These are phyloP conservation scores for Emericellopsis terricola DNA, from an alignment of 495 filamentous ascomycete species.

Conservation along the genomic window DNA sequence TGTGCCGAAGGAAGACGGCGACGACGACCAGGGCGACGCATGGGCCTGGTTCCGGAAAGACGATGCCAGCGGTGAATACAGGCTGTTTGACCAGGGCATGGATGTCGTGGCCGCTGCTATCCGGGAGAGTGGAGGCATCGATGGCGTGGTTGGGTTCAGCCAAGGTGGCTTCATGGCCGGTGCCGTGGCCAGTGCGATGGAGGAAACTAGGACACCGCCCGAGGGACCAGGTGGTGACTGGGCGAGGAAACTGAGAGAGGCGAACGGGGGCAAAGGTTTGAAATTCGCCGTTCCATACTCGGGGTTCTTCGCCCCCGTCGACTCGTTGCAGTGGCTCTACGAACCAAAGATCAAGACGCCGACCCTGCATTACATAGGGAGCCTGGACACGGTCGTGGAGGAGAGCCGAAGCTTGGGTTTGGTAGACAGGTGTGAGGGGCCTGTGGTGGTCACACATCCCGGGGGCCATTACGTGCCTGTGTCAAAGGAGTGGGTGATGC, in stretches of 20 bases:
- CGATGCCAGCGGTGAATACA: conserved; percentile 38
- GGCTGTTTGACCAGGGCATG: conserved; percentile 47
- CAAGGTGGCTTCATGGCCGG: conserved; percentile 50
- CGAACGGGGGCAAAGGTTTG: conserved; percentile 37
- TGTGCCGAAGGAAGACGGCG: conserved; percentile 8
- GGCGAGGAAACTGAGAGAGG: conserved; percentile 18
- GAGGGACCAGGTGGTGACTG: conserved; percentile 7
- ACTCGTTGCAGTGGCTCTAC: conserved; percentile 4
- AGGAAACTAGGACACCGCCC: conserved; percentile 15
- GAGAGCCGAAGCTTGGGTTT: conserved; percentile 49
- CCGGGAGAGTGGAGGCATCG: conserved; percentile 37
- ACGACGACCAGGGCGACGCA: conserved; percentile 32
- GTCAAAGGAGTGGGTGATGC: conserved; percentile 59
- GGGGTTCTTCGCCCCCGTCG: conserved; percentile 1
- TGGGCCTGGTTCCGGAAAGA: conserved; percentile 81
- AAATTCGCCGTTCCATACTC: conserved; percentile 62
- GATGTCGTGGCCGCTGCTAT: conserved; percentile 38
- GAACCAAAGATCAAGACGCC: conserved; percentile 45
- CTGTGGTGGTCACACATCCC: conserved; percentile 59
- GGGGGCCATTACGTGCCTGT: conserved; percentile 87
- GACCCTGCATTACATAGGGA: conserved; percentile 65
- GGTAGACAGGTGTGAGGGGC: conserved; percentile 47
- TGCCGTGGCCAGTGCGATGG: conserved; percentile 46
- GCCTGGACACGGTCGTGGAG: conserved; percentile 76
- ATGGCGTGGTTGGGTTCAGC: conserved; percentile 61